These are phyloP conservation scores for Sporothrix curviconia DNA, from an alignment of 2,329 filamentous ascomycete genomes.

Conservation along the genomic window DNA sequence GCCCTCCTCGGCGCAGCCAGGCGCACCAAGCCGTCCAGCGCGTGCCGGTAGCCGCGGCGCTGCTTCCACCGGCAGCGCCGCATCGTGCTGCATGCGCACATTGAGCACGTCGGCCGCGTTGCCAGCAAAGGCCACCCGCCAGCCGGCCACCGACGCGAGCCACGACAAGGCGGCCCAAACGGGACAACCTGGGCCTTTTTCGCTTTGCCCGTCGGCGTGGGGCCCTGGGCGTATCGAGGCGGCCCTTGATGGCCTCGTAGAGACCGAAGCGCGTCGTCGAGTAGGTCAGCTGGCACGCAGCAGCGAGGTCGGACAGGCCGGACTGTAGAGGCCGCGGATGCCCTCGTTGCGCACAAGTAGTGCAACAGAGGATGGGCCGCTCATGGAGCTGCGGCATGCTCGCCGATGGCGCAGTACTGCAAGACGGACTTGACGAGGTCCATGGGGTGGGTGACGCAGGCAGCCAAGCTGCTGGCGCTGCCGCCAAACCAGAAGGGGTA, in stretches of 20 bases:
- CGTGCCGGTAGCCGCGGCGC: constrained; percentile 83
- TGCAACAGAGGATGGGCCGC: constrained; percentile 74
- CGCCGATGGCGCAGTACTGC: constrained; percentile 72
- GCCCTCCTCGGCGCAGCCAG: constrained; percentile 88
- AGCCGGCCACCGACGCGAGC: constrained; percentile 81
- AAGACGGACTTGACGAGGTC: constrained; percentile 78
- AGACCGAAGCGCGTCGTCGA: constrained; percentile 93
- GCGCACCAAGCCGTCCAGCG: constrained; percentile 74
- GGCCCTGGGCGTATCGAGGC: constrained; percentile 38
- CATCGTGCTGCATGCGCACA: constrained; percentile 95
- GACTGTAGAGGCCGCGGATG: constrained; percentile 74
- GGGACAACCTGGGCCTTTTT: constrained; percentile 62
- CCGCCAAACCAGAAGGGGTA: constrained; percentile 97
- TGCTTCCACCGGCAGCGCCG: constrained; percentile 65
- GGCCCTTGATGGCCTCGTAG: constrained; percentile 85
- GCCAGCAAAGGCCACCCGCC: constrained; percentile 77
- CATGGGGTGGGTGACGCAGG: constrained; percentile 85
- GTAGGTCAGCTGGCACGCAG: constrained; percentile 92
- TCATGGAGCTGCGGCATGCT: constrained; percentile 74
- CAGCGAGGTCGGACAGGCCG: constrained; percentile 85
- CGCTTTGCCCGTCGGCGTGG: constrained; percentile 24
- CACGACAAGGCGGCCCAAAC: constrained; percentile 68
- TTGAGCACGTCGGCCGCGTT: constrained; percentile 96
- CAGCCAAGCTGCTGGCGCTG: constrained; percentile 85
- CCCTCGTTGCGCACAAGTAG: constrained; percentile 75